phyloP scores from a whole-genome alignment of 2,329 filamentous ascomycete genomes.

The Penicillium sp. region DNA sequence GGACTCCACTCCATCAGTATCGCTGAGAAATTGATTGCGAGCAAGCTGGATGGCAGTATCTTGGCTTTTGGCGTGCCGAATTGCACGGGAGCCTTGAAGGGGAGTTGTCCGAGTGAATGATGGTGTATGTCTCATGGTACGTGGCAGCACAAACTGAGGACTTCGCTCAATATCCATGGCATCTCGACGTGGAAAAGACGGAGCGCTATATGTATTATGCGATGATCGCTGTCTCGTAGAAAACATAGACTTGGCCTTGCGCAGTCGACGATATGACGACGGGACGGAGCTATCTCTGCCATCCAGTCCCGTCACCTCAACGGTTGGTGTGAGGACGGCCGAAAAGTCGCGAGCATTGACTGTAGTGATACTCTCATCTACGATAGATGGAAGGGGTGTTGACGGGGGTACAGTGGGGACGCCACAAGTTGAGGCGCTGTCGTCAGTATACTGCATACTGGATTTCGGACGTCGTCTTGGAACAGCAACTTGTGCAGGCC shows the following conservation, averaged over 20 bases:
- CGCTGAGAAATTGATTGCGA: conserved; percentile 43
- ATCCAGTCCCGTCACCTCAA: conserved; percentile 39
- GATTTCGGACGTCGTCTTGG: conserved; percentile 28
- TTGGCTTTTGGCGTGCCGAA: conserved; percentile 35
- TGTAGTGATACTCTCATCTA: background rate
- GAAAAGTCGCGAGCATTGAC: conserved; percentile 15
- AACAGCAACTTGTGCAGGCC: conserved; percentile 30
- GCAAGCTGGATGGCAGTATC: conserved; percentile 48
- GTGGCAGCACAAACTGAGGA: conserved; percentile 21
- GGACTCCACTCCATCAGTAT: conserved; percentile 19
- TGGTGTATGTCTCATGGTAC: conserved; percentile 45
- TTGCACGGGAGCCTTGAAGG: conserved; percentile 17
- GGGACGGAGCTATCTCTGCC: conserved; percentile 44
- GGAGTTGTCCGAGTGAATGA: conserved; percentile 45
- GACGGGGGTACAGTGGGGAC: background rate
- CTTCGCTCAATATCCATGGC: conserved; percentile 21
- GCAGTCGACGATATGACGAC: conserved; percentile 52
- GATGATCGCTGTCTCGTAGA: conserved; percentile 41
- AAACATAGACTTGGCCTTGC: conserved; percentile 55
- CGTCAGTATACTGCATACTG: conserved; percentile 18
- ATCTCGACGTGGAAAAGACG: conserved; percentile 13
- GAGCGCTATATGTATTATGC: conserved; percentile 19
- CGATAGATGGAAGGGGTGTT: conserved; percentile 8
- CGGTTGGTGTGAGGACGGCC: conserved; percentile 32
- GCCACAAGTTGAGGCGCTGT: conserved; percentile 9